A percentile compares a stretch with the other conserved stretches of the same genome.
phyloP scores from a whole-genome alignment of 2,329 filamentous ascomycete species.

The Monosporascus ibericus region DNA sequence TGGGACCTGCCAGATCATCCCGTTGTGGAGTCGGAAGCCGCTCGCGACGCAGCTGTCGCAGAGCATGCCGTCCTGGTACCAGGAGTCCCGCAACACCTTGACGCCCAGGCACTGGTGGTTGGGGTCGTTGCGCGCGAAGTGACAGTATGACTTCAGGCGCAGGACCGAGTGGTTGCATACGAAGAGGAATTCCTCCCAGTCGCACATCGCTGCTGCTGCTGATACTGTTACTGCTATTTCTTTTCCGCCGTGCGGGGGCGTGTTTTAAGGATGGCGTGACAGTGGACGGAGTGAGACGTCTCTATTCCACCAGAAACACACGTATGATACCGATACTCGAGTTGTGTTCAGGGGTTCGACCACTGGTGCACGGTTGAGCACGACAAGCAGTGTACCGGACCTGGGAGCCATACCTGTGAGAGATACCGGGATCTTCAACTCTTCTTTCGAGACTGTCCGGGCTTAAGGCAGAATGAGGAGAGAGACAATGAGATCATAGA shows the following conservation, averaged over 20 bases:
- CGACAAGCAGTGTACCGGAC: neutral
- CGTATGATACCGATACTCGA: neutral
- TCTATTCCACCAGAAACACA: neutral
- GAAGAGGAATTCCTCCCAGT: constrained; percentile 65
- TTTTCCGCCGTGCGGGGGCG: neutral
- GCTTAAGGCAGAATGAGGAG: neutral
- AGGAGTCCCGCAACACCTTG: constrained; percentile 57
- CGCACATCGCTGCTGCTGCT: constrained; percentile 48
- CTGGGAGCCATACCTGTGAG: neutral
- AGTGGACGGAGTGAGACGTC: neutral
- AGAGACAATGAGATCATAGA: neutral
- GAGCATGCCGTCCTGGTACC: constrained; percentile 43
- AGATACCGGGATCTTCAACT: neutral
- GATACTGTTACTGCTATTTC: neutral
- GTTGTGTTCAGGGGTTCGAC: neutral
- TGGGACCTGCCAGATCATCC: constrained; percentile 14
- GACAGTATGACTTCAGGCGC: constrained; percentile 63
- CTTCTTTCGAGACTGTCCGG: neutral
- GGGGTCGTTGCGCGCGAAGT: constrained; percentile 67
- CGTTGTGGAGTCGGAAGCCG: constrained; percentile 19
- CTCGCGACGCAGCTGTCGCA: constrained; percentile 42
- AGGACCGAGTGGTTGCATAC: constrained; percentile 55
- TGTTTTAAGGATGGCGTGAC: no score
- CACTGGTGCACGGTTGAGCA: neutral
- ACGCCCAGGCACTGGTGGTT: constrained; percentile 64